Evolutionary conservation across 768 basidiomycete species (phyloP), one percentile per base, ranked within the genome.

Genomic region (Lactifluus subvellereus): DNA sequence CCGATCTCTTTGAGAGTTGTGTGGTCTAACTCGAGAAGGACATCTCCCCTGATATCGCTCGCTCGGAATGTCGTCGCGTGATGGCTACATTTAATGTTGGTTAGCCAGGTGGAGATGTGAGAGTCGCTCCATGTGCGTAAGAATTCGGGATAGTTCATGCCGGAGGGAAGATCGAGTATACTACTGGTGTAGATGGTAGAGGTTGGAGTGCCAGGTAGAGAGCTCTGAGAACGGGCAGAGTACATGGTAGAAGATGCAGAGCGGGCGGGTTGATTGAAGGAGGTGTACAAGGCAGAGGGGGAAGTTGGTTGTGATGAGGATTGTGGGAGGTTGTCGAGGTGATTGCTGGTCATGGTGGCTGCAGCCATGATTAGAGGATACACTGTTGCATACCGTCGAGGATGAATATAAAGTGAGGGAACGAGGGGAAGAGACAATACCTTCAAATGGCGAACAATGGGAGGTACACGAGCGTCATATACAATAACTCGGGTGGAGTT

Each of bases 21-120:
- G 73, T 94, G 91, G 71, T 98, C 96, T 50, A 98, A 77, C 66
- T 99, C 97, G 54, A 98, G 80, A 18, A 99, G 76, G 22, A 99
- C 86, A 71, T 92, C 89, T 6, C 96, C 94, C 55, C 92, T 77
- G 69, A 99, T 96, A 71, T 99, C 96, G 76, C 96, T 90, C 4
- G 81, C 79, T 53, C 79, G 82, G 77, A 99, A 99, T 0, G 80
- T 78, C 8, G 78, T 74, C 10, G 86, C 83, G 70, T 87, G 88
- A 43, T 79, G 78, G 0, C 76, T 81, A 69, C 93, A 94, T 70
- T 84, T 89, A 69, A 89, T 85, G 18, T 91, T 84, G 0, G 79
- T 69, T 38, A 99, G 80, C 90, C 95, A 99, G 52, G 78, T 77
- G 2, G 86, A 80, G 60, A 91, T 86, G 68, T 89, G 85, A 4